phyloP scores from a whole-genome alignment of 2,329 filamentous ascomycete species.

The Pseudopithomyces maydicus region DNA sequence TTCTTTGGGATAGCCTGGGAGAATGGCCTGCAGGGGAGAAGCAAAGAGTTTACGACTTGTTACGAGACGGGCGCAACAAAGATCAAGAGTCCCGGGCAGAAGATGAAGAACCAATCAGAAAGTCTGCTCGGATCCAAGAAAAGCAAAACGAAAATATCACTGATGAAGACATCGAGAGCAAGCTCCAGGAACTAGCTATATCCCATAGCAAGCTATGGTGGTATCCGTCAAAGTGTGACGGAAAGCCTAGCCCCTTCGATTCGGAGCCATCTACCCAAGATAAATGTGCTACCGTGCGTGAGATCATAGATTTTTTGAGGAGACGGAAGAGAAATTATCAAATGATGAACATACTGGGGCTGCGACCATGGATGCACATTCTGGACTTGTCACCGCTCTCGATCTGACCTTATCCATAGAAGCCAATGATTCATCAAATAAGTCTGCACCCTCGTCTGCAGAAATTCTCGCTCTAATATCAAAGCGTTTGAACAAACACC shows the following conservation, averaged over 20 bases:
- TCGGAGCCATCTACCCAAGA: not conserved
- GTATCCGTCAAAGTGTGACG: not conserved
- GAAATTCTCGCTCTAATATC: constrained; percentile 13
- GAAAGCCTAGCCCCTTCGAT: not conserved
- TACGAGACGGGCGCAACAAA: not conserved
- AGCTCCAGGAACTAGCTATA: not conserved
- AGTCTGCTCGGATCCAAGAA: not conserved
- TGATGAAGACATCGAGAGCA: not conserved
- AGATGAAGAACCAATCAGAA: not conserved
- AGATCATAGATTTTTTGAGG: not conserved
- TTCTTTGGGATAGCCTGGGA: constrained; percentile 9
- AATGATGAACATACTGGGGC: not conserved
- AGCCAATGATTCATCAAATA: not conserved
- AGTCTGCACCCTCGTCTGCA: constrained; percentile 22
- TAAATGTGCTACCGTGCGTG: not conserved
- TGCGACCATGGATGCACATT: not conserved
- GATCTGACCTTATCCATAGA: constrained; percentile 3
- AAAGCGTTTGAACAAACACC: constrained; percentile 7
- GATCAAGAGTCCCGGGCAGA: not conserved
- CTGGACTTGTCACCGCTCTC: constrained; percentile 6
- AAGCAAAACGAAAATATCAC: not conserved
- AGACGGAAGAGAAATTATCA: not conserved
- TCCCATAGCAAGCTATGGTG: not conserved
- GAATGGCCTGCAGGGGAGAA: constrained; percentile 14
- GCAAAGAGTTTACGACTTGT: not conserved